Conservation (phyloP, 805 yeast species). For the Candida xiaguanensis region DNA sequence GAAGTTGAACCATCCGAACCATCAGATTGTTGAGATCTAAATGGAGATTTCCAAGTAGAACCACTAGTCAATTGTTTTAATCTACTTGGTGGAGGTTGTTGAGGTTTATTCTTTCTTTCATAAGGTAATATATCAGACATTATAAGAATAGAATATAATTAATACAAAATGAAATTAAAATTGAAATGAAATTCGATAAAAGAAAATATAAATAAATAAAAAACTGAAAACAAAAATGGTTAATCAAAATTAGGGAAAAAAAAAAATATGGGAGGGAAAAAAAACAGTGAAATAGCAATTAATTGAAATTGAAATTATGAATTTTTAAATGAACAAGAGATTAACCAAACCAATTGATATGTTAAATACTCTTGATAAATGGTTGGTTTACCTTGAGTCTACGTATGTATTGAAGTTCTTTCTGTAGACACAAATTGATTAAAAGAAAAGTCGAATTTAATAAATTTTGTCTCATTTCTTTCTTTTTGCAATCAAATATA, state of each 20-base stretch:
- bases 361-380: too few species aligned
- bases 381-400: too few species aligned
- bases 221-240: not conserved
- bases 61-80: conserved; percentile 30
- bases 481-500: too few species aligned
- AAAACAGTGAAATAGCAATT: not conserved
- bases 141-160: not conserved
- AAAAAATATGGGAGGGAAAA: not conserved
- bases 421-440: too few species aligned
- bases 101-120: not conserved
- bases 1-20: not conserved
- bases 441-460: too few species aligned
- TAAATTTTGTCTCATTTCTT: too few species aligned
- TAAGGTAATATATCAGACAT: not conserved
- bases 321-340: too few species aligned
- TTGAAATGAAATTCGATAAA: not conserved
- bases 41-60: conserved; percentile 41
- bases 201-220: not conserved
- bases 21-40: conserved; percentile 18
- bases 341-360: too few species aligned
- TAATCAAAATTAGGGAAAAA: not conserved
- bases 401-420: too few species aligned
- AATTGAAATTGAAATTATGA: too few species aligned
- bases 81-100: conserved; percentile 7
- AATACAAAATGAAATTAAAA: not conserved